Percentiles rank a stretch among this genome's conserved stretches.
Conservation (phyloP, 2,329 filamentous ascomycete species). For the Mariannaea elegans region DNA sequence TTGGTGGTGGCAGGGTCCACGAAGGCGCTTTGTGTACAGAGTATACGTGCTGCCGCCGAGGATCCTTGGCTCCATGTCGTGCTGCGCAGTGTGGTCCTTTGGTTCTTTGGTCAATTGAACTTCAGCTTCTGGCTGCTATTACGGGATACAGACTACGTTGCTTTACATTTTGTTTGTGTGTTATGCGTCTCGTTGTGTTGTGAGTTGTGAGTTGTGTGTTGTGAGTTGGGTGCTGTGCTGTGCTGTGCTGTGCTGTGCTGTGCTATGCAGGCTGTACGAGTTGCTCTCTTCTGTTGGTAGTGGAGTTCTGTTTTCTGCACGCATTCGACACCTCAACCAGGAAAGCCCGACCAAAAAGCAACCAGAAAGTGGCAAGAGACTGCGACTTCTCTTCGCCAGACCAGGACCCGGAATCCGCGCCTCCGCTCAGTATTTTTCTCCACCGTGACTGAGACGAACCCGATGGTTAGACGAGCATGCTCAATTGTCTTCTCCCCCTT, state of each 20-base stretch:
- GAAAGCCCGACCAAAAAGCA: not conserved
- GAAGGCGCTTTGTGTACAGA: not conserved
- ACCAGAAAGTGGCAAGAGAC: not conserved
- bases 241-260: conserved; percentile 7
- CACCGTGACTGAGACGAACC: conserved; percentile 36
- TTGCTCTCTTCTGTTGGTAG: not conserved
- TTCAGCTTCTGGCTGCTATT: not conserved
- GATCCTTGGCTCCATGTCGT: not conserved
- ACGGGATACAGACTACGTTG: not conserved
- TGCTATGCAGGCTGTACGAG: not conserved
- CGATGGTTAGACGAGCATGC: not conserved
- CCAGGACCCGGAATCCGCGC: not conserved
- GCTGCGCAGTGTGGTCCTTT: not conserved
- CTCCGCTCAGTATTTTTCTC: conserved; percentile 34
- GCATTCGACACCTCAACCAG: not conserved
- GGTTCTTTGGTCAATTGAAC: conserved; percentile 5
- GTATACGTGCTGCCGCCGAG: not conserved
- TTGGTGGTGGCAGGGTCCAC: conserved; percentile 7
- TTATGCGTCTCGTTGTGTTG: not conserved
- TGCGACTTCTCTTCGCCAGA: conserved; percentile 8
- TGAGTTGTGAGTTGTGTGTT: not conserved
- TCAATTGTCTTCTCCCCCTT: not conserved
- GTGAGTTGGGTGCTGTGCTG: not conserved
- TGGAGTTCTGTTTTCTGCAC: not conserved
- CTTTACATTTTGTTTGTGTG: no score